Conservation (phyloP, 2,329 filamentous ascomycete genomes). For the Fusarium subglutinans region DNA sequence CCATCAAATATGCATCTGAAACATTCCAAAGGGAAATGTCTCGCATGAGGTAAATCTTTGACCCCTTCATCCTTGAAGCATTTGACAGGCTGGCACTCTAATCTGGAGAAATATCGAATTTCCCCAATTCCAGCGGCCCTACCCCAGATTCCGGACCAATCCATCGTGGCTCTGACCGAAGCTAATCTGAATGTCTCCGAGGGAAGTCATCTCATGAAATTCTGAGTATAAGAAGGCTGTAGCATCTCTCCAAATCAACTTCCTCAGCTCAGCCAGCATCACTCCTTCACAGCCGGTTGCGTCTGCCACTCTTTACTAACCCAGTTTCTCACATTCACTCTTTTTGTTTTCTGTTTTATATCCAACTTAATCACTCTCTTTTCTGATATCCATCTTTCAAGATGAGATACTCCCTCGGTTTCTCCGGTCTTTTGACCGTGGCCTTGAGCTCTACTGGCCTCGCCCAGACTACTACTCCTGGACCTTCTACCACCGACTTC, state of each 20-base stretch:
- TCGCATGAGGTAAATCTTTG: not conserved
- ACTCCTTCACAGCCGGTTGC: slow-evolving; percentile 31
- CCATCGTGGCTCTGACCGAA: not conserved
- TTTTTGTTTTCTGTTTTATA: slow-evolving; percentile 13
- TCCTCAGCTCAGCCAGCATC: slow-evolving; percentile 34
- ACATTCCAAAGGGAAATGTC: slow-evolving; percentile 20
- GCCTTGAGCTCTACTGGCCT: slow-evolving; percentile 16
- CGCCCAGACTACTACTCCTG: slow-evolving; percentile 5
- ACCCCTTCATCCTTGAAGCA: not conserved
- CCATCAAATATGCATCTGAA: not conserved
- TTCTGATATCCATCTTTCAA: not conserved
- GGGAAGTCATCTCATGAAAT: too few species aligned
- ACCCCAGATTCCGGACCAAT: not conserved
- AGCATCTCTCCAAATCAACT: not conserved
- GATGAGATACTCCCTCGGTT: slow-evolving; percentile 32
- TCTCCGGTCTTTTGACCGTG: slow-evolving; percentile 35
- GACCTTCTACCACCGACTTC: not conserved
- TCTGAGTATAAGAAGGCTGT: slow-evolving; percentile 25
- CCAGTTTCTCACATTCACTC: slow-evolving; percentile 1
- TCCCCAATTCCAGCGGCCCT: slow-evolving; percentile 26
- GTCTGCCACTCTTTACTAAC: slow-evolving; percentile 31
- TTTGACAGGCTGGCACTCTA: not conserved
- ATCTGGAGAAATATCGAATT: slow-evolving; percentile 26
- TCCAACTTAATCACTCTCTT: slow-evolving; percentile 26
- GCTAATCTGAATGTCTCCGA: rapidly evolving